Evolutionary conservation across 306 rosid genomes (phyloP), one percentile per base, ranked within the genome.

Genomic region (Casuarina cunninghamiana): DNA sequence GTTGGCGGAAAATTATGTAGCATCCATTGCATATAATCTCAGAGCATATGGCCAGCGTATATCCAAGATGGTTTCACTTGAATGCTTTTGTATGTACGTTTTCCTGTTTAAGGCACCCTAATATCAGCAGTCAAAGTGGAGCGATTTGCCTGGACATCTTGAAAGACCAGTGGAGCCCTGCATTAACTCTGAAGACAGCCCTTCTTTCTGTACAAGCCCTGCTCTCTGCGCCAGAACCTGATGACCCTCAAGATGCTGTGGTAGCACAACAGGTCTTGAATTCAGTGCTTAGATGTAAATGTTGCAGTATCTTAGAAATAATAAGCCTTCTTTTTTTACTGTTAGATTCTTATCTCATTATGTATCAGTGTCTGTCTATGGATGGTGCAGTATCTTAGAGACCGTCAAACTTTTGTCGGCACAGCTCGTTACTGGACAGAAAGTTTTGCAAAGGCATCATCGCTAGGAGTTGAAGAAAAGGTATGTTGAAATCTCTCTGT

Each of bases 191-290:
- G 86, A 95, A 95, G 86, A 95, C 99, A 7, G 99, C 99, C n/a
- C 96, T 95, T 61, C 97, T 95, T 68, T 95, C 99, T 65, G 91
- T 95, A 71, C 97, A 95, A 86, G 99, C 99, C 17, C 86, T 95
- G 73, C 97, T 95, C 67, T 95, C 99, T 81, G 93, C 99, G 57
- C 99, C 99, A 76, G 89, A 88, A 80, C 97, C 99, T 8, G 99
- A 93, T 89, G 97, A 95, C 89, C 99, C 99, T 87, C 99, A 95
- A 86, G 99, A 95, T 87, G 99, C 99, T 41, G 97, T 95, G 75
- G 99, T 95, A 72, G 99, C 99, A 54, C 85, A 93, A 68, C 99
- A 95, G 97, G 99, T 95, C 39, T 80, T 43, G 41, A 67, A 7
- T 42, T 67, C 71, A 17, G 71, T 67, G 12, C 32, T 3, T 67